Evolutionary conservation across 192 early-diverging fungal genomes (phyloP).

Genomic region (Spizellomyces sp.): DNA sequence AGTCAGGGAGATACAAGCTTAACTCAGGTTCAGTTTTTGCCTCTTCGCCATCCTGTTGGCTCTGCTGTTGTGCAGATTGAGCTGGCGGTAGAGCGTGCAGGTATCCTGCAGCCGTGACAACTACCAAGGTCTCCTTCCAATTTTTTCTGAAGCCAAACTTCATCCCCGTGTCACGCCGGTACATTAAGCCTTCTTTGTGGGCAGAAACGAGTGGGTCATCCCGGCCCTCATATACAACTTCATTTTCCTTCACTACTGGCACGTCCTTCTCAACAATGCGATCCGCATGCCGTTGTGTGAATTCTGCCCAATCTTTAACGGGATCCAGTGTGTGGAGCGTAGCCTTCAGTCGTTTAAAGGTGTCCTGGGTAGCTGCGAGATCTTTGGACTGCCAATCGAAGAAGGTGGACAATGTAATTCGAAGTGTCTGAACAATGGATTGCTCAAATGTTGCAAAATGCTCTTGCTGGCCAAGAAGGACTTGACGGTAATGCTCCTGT

Average conservation of each 20-base stretch:
- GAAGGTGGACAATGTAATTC: constrained; percentile 42
- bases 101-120: constrained; percentile 46
- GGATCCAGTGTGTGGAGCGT: constrained; percentile 39
- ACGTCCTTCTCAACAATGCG: constrained; percentile 19
- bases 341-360: constrained; percentile 28
- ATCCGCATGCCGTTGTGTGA: constrained; percentile 26
- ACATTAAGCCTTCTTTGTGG: constrained; percentile 38
- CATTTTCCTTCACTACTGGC: constrained; percentile 6
- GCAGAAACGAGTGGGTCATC: constrained; percentile 24
- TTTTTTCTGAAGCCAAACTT: constrained; percentile 36
- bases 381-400: constrained; percentile 40
- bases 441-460: constrained; percentile 49
- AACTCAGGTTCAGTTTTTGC: constrained; percentile 39
- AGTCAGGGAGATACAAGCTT: constrained; percentile 48
- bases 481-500: constrained; percentile 42
- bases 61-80: neutral
- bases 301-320: constrained; percentile 44
- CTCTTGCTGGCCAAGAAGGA: constrained; percentile 42
- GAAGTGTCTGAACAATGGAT: constrained; percentile 48
- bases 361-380: constrained; percentile 20
- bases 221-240: constrained; percentile 28
- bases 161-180: constrained; percentile 35
- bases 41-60: neutral
- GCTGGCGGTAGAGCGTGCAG: constrained; percentile 42
- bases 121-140: constrained; percentile 42